Percentiles rank a stretch among this genome's conserved stretches.
phyloP scores from a whole-genome alignment of 2,329 filamentous ascomycete genomes.

The Aspergillus tanneri region DNA sequence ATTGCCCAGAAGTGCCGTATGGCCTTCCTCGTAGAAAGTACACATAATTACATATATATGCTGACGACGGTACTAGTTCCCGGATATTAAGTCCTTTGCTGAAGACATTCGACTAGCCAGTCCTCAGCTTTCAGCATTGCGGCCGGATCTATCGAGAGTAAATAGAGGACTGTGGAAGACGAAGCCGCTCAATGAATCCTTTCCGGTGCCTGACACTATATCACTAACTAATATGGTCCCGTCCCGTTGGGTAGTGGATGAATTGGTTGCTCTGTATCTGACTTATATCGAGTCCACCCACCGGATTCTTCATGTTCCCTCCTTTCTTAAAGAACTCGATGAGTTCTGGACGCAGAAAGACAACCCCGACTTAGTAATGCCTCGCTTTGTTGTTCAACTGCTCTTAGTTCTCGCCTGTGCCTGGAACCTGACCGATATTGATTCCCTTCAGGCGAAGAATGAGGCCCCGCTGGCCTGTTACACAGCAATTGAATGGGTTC shows the following conservation, averaged over 20 bases:
- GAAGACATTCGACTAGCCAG: slow-evolving; percentile 39
- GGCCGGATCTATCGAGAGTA: slow-evolving; percentile 34
- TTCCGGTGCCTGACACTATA: slow-evolving; percentile 30
- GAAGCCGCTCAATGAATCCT: slow-evolving; percentile 29
- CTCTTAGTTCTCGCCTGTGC: slow-evolving; percentile 40
- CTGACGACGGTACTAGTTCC: slow-evolving; percentile 33
- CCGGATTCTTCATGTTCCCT: slow-evolving; percentile 42
- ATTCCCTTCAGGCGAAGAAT: slow-evolving; percentile 30
- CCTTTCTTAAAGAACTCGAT: slow-evolving; percentile 41
- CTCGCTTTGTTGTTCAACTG: slow-evolving; percentile 37
- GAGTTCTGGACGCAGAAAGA: slow-evolving; percentile 35
- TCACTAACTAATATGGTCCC: slow-evolving; percentile 38
- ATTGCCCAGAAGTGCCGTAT: too few species aligned
- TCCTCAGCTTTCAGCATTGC: slow-evolving; percentile 35
- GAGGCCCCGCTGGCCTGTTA: slow-evolving; percentile 28
- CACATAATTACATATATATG: not conserved
- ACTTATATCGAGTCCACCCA: slow-evolving; percentile 42
- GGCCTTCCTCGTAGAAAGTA: not conserved
- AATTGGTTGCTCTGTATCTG: slow-evolving; percentile 40
- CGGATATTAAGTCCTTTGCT: slow-evolving; percentile 38
- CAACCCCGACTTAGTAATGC: slow-evolving; percentile 27
- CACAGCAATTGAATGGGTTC: slow-evolving; percentile 65
- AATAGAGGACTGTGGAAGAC: slow-evolving; percentile 34
- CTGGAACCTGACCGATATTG: slow-evolving; percentile 37
- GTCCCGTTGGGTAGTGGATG: slow-evolving; percentile 35